phyloP scores from a whole-genome alignment of 345 rosid species.

The Eucalyptus regnans region DNA sequence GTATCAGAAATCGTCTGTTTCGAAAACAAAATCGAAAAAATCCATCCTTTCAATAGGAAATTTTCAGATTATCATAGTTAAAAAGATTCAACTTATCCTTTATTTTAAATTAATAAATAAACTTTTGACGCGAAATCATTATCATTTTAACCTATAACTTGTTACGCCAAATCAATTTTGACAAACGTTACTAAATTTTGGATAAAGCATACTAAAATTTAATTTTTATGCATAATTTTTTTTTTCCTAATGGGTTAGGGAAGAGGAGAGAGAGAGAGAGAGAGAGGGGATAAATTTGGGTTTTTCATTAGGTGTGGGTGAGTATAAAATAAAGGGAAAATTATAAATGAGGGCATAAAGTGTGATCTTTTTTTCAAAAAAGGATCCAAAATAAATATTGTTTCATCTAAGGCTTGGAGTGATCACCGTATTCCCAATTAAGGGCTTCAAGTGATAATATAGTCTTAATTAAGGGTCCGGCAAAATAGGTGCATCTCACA shows the following conservation, averaged over 20 bases:
- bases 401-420: too few species aligned
- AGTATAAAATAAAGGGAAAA: not conserved
- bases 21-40: not conserved
- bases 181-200: not conserved
- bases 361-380: too few species aligned
- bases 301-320: not conserved
- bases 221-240: not conserved
- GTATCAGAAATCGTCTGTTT: not conserved
- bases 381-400: too few species aligned
- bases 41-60: not conserved
- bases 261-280: not conserved
- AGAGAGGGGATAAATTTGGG: not conserved
- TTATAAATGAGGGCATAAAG: too few species aligned
- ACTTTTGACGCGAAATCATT: fast-evolving
- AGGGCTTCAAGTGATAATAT: too few species aligned
- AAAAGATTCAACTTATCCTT: not conserved
- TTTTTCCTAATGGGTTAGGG: not conserved
- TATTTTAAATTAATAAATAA: not conserved
- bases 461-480: too few species aligned
- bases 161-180: not conserved
- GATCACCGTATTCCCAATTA: too few species aligned
- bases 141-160: not conserved
- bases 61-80: not conserved
- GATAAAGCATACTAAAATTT: not conserved
- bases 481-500: too few species aligned